Evolutionary conservation across 257 asterid species (phyloP).

Genomic region (Prunella vulgaris): DNA sequence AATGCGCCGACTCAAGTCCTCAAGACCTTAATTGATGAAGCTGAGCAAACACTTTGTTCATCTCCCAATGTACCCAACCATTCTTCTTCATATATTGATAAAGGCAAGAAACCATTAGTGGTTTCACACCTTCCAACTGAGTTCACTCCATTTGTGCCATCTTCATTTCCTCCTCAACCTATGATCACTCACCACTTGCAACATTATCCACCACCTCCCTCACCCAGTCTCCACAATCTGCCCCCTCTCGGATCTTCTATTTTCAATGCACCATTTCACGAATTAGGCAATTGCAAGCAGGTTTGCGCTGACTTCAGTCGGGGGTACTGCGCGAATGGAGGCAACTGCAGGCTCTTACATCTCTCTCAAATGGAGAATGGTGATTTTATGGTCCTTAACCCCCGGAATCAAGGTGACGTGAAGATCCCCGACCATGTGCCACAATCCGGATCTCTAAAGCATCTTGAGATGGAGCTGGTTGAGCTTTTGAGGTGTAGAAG

Average conservation of each 20-base stretch:
- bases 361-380: slow-evolving; percentile 14
- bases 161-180: slow-evolving; percentile 4
- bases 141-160: slow-evolving; percentile 18
- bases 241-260: too few relatives aligned
- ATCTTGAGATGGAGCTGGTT: slow-evolving; percentile 24
- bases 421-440: neutral
- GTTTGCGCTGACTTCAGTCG: slow-evolving; percentile 23
- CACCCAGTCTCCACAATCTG: neutral
- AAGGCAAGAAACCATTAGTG: neutral
- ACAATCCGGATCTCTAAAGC: slow-evolving; percentile 15
- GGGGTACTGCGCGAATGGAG: slow-evolving; percentile 35
- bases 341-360: slow-evolving; percentile 28
- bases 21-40: slow-evolving; percentile 8
- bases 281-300: neutral
- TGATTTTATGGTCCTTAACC: slow-evolving; percentile 23
- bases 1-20: slow-evolving; percentile 17
- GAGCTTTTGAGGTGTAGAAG: slow-evolving; percentile 23
- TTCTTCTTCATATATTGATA: neutral
- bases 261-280: too few relatives aligned
- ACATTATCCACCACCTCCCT: neutral
- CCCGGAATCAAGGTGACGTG: neutral
- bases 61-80: neutral
- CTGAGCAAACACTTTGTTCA: slow-evolving; percentile 1
- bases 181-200: too few relatives aligned
- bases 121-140: neutral